Evolutionary conservation across 139 green algal genomes (phyloP).

Genomic region (Closterium sp.): DNA sequence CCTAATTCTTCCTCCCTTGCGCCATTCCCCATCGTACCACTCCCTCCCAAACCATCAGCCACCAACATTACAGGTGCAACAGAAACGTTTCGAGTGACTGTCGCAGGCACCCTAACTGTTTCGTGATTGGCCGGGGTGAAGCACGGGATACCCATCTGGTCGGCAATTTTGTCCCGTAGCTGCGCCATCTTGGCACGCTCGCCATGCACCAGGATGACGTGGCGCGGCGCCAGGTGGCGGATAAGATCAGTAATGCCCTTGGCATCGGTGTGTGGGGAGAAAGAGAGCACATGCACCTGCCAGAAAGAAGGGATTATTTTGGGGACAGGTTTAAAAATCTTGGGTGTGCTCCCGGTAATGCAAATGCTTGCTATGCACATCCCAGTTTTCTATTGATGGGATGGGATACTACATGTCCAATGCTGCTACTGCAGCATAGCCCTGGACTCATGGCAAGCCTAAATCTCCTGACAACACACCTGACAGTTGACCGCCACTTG

Average conservation of each 20-base stretch:
- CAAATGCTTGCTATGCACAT: neutral
- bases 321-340: neutral
- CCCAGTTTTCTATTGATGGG: neutral
- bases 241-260: conserved; percentile 69
- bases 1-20: neutral
- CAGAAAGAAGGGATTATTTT: neutral
- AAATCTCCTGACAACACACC: conserved; percentile 21
- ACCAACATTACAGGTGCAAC: neutral
- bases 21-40: neutral
- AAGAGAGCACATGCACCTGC: conserved; percentile 60
- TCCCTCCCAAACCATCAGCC: neutral
- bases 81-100: neutral
- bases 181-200: conserved; percentile 66
- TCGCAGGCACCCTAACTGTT: neutral
- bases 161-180: conserved; percentile 1
- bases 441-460: too few relatives aligned
- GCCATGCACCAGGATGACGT: conserved; percentile 74
- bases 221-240: conserved; percentile 48
- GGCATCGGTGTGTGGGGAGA: conserved; percentile 71
- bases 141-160: conserved; percentile 1
- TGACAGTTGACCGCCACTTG: conserved; percentile 55
- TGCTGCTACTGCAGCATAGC: too few relatives aligned
- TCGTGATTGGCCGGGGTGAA: conserved; percentile 21
- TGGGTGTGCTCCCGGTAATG: neutral
- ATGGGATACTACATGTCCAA: too few relatives aligned